Conservation (phyloP, 2,329 filamentous ascomycete genomes). For the Herpotrichia juniperi region DNA sequence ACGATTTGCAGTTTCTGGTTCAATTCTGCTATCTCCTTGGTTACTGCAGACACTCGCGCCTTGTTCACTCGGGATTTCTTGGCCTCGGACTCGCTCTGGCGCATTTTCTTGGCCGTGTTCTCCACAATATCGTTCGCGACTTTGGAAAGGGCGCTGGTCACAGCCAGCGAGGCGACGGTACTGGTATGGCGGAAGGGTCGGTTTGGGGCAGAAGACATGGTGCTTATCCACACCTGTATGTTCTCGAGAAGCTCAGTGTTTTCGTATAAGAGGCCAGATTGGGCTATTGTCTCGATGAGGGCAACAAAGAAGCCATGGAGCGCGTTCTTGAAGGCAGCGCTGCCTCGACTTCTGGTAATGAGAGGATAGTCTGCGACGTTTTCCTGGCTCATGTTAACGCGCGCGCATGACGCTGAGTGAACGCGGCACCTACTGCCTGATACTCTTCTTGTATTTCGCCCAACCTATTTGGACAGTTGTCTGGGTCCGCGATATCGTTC, state of each 20-base stretch:
- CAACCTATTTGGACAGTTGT: conserved; percentile 80
- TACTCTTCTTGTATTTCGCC: conserved; percentile 88
- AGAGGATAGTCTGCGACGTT: conserved; percentile 91
- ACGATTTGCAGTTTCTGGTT: conserved; percentile 72
- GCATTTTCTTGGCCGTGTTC: conserved; percentile 75
- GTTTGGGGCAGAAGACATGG: conserved; percentile 86
- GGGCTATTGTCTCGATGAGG: conserved; percentile 78
- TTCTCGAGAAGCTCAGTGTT: conserved; percentile 83
- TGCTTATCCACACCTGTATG: conserved; percentile 84
- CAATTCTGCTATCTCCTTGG: conserved; percentile 73
- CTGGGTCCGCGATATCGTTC: conserved; percentile 87
- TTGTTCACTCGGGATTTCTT: conserved; percentile 79
- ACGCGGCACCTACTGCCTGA: conserved; percentile 67
- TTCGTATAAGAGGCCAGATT: conserved; percentile 80
- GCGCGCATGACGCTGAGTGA: background rate
- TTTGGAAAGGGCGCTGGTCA: conserved; percentile 78
- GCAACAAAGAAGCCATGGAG: conserved; percentile 80
- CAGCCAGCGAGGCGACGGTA: conserved; percentile 80
- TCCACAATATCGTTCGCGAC: conserved; percentile 74
- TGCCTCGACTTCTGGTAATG: conserved; percentile 79
- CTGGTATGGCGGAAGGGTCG: conserved; percentile 94
- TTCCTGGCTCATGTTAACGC: conserved; percentile 54
- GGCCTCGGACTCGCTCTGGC: conserved; percentile 79
- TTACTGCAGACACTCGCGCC: conserved; percentile 73
- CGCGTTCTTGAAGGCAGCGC: conserved; percentile 76